A percentile compares a stretch with the other conserved stretches of the same genome.
Conservation (phyloP, 306 rosid species). For the Macrotyloma uniflorum region DNA sequence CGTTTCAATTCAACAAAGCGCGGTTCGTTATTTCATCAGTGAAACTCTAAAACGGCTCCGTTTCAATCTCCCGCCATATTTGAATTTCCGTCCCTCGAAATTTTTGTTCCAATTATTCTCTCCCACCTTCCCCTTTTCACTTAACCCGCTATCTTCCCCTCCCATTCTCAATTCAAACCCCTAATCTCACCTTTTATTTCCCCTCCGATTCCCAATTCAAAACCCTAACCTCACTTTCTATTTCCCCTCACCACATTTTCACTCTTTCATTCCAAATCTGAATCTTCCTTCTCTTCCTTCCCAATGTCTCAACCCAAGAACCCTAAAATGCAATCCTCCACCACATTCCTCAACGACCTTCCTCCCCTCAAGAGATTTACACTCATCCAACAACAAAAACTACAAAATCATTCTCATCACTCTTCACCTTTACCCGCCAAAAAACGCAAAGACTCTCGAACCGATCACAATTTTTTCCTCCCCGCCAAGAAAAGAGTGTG, state of each 20-base stretch:
- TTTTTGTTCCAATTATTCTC: background rate
- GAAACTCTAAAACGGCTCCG: background rate
- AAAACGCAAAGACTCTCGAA: slow-evolving; percentile 69
- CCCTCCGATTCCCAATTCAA: background rate
- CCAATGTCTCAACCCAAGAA: background rate
- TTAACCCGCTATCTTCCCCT: background rate
- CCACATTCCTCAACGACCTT: slow-evolving; percentile 45
- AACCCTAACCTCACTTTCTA: background rate
- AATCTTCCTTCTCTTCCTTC: background rate
- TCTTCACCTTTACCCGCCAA: slow-evolving; percentile 60
- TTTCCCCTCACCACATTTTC: background rate
- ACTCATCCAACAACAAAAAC: slow-evolving; percentile 56
- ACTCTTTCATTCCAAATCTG: background rate
- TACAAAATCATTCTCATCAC: background rate
- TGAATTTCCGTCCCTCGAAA: background rate
- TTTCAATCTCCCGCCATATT: background rate
- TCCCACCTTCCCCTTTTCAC: background rate
- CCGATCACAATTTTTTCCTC: slow-evolving; percentile 38
- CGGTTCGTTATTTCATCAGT: too few species aligned
- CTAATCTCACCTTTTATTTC: background rate
- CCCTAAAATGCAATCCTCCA: slow-evolving; percentile 51
- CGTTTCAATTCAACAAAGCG: too few species aligned
- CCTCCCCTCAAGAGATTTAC: slow-evolving; percentile 76
- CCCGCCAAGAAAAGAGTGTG: slow-evolving; percentile 85
- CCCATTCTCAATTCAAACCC: background rate